Percentiles rank a stretch among this genome's conserved stretches.
Conservation (phyloP, 768 basidiomycete genomes). For the Hortiboletus campestris region DNA sequence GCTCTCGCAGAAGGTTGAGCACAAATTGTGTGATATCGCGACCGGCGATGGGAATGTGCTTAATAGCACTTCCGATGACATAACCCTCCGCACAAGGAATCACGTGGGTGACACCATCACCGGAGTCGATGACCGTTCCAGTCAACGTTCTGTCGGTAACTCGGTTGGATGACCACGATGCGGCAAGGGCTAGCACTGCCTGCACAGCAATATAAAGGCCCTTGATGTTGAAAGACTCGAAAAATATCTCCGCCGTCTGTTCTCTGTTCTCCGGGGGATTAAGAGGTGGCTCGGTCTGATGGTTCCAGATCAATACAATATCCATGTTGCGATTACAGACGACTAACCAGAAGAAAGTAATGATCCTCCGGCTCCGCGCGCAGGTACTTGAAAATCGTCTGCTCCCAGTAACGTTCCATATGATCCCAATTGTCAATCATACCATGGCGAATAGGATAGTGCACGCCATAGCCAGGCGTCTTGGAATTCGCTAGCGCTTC, state of each 20-base stretch:
- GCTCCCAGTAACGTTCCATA: conserved; percentile 99
- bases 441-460: conserved; percentile 96
- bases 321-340: not conserved
- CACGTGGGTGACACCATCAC: conserved; percentile 98
- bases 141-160: conserved; percentile 90
- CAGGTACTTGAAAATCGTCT: conserved; percentile 99
- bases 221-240: conserved; percentile 99
- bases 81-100: conserved; percentile 97
- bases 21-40: conserved; percentile 97
- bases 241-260: conserved; percentile 99
- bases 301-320: not conserved
- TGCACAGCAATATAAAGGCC: conserved; percentile 98
- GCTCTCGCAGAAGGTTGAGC: conserved; percentile 91
- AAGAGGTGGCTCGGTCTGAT: conserved; percentile 96
- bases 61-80: conserved; percentile 98
- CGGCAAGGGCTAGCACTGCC: conserved; percentile 96
- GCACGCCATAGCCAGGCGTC: conserved; percentile 89
- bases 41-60: conserved; percentile 97
- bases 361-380: conserved; percentile 99
- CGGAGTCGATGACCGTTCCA: conserved; percentile 97
- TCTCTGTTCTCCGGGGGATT: conserved; percentile 99
- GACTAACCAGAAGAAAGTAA: conserved; percentile 90
- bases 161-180: conserved; percentile 92
- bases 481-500: conserved; percentile 95
- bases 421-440: conserved; percentile 99